Evolutionary conservation across 176 grass and related monocot genomes (phyloP).

Genomic region (Raddia guianensis): DNA sequence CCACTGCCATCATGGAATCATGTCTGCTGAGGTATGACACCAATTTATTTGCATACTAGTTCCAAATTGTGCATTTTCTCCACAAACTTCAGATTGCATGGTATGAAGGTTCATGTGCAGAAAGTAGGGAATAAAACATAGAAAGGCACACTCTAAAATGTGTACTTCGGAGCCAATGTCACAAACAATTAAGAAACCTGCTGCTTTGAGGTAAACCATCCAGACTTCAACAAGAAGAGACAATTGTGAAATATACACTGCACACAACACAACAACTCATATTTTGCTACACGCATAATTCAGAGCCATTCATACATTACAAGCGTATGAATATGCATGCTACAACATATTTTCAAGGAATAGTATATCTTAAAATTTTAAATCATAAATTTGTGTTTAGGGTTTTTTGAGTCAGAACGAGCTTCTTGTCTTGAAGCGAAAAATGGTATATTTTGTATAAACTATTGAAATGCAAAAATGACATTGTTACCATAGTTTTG

Average conservation of each 20-base stretch:
- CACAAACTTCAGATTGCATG: conserved; percentile 20
- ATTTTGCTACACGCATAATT: conserved; percentile 12
- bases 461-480: not conserved
- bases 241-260: too few relatives aligned
- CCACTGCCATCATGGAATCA: conserved; percentile 84
- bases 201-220: not conserved
- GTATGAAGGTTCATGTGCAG: conserved; percentile 15
- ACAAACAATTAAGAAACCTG: conserved; percentile 26
- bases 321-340: not conserved
- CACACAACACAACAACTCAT: not conserved
- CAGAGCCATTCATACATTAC: not conserved
- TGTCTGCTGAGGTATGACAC: conserved; percentile 75
- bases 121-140: not conserved
- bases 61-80: conserved; percentile 21
- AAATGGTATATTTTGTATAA: not conserved
- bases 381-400: not conserved
- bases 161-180: not conserved
- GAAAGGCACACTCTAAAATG: not conserved
- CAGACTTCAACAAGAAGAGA: conserved; percentile 3
- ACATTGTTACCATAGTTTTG: conserved; percentile 6
- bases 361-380: not conserved
- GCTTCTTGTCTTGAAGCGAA: not conserved
- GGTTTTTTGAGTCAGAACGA: not conserved
- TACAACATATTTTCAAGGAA: not conserved
- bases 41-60: conserved; percentile 17